Evolutionary conservation across 352 stramenopile genomes (phyloP), one percentile per base, ranked within the genome.

Genomic region (Pythium phragmiticola): DNA sequence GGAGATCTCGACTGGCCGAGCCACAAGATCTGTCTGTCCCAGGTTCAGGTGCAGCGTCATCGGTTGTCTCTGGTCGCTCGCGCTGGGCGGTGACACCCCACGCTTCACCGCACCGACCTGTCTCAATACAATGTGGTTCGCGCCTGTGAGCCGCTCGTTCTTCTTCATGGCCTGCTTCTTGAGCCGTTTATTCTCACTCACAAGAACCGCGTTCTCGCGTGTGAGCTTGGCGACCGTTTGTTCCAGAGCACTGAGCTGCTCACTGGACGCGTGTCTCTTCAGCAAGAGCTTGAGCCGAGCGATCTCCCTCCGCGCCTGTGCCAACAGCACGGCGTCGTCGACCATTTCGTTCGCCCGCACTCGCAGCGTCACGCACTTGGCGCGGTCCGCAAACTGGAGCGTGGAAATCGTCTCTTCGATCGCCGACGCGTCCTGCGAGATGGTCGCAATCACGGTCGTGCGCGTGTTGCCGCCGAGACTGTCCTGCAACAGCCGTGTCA

Each of bases 401-500:
- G 90, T 98, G 23, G 87, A 96, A 14, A 98, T 79, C 23, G 89
- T 95, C 73, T 98, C 92, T 37, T 97, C 91, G 6, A 92, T 72
- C 17, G 82, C 75, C 7, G 71, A 74, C 16, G 75, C 72, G 0
- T 89, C 88, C n/a, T 88, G 90, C 2, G 83, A 95, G 13, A 97
- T 77, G 2, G 92, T 96, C 14, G 89, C 90, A 21, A 98, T 83
- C 60, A 98, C 92, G 5, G 88, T 80, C 4, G 90, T 97, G 14
- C 89, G 76, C 2, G 87, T 92, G 63, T 98, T 98, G 30, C 92
- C 92, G 33, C 85, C 84, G 0, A 94, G 70, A 43, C 71, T 86
- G 53, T 92, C 84, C 49, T 93, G 84, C 48, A 94, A 76, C 16
- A 99, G 65, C 30, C 98, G 93, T 3, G 97, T 99, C 19, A 99